These are phyloP conservation scores for Panaeolus papilionaceus DNA, from an alignment of 768 basidiomycete genomes.

Conservation along the genomic window DNA sequence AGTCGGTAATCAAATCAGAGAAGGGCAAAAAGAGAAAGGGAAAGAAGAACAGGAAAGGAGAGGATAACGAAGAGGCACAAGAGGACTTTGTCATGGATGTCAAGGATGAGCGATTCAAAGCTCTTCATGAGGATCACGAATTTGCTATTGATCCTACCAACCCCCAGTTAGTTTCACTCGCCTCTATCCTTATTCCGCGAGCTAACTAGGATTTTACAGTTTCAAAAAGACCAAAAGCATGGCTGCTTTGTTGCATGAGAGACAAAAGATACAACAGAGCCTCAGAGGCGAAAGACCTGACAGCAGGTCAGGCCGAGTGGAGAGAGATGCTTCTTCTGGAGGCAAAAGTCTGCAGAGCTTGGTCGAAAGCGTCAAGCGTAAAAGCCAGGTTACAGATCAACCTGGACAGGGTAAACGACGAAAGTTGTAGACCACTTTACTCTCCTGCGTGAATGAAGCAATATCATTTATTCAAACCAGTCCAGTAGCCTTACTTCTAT, in stretches of 20 bases:
- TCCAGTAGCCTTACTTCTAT: neutral
- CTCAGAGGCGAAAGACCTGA: constrained; percentile 29
- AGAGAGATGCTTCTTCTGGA: constrained; percentile 19
- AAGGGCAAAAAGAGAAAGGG: constrained; percentile 63
- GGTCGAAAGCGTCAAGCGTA: constrained; percentile 89
- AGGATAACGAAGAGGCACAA: constrained; percentile 71
- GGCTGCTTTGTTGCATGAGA: constrained; percentile 83
- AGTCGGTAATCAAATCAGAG: constrained; percentile 86
- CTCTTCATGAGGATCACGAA: constrained; percentile 85
- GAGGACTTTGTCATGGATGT: constrained; percentile 86
- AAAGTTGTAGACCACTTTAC: constrained; percentile 34
- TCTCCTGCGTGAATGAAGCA: neutral
- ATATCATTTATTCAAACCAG: constrained; percentile 7
- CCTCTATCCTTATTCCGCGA: constrained; percentile 7
- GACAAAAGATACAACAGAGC: constrained; percentile 66
- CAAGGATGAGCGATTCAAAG: constrained; percentile 87
- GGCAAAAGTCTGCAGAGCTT: constrained; percentile 62
- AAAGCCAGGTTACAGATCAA: constrained; percentile 47
- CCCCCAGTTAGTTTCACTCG: constrained; percentile 73
- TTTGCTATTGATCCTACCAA: constrained; percentile 97
- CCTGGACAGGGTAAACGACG: constrained; percentile 46
- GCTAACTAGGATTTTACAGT: constrained; percentile 45
- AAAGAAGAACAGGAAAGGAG: constrained; percentile 45
- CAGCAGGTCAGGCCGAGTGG: constrained; percentile 20
- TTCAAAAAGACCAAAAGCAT: constrained; percentile 95